These are phyloP conservation scores for Hypoxylon cercidicola DNA, from an alignment of 495 filamentous ascomycete genomes.

Conservation along the genomic window DNA sequence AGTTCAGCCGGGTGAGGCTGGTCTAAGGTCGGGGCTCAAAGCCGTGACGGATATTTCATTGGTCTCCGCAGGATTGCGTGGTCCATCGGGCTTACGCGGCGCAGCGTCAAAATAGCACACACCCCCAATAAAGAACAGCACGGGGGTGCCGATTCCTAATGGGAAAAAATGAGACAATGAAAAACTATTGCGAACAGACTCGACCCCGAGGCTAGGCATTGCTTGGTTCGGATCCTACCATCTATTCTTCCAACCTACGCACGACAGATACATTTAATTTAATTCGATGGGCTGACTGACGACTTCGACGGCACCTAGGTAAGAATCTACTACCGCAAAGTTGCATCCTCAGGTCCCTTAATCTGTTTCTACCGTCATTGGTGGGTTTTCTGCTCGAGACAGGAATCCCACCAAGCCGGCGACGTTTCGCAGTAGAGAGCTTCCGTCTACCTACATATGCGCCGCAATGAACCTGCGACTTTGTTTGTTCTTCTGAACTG, in stretches of 20 bases:
- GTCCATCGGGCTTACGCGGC: conserved; percentile 10
- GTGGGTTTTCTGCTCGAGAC: not conserved
- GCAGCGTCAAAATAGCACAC: conserved; percentile 2
- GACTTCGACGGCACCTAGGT: not conserved
- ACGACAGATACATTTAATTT: not conserved
- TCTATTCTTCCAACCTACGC: not conserved
- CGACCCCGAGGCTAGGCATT: not conserved
- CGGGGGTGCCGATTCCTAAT: not conserved
- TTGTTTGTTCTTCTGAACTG: not conserved
- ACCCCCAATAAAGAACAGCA: not conserved
- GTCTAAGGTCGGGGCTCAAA: not conserved
- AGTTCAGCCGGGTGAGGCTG: conserved; percentile 7
- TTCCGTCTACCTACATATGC: not conserved
- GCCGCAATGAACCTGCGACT: conserved; percentile 23
- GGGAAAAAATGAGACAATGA: not conserved
- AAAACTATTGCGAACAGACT: conserved; percentile 8
- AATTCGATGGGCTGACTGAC: not conserved
- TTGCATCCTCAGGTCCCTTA: conserved; percentile 7
- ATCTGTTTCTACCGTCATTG: not conserved
- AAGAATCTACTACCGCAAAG: not conserved
- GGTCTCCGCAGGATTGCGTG: conserved; percentile 23
- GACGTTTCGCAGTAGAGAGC: conserved; percentile 11
- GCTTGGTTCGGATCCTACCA: not conserved
- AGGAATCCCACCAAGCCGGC: not conserved
- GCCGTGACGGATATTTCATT: conserved; percentile 2